Base-by-base conservation (phyloP, 2,329 filamentous ascomycete species). In the Daldinia sp. region DNA sequence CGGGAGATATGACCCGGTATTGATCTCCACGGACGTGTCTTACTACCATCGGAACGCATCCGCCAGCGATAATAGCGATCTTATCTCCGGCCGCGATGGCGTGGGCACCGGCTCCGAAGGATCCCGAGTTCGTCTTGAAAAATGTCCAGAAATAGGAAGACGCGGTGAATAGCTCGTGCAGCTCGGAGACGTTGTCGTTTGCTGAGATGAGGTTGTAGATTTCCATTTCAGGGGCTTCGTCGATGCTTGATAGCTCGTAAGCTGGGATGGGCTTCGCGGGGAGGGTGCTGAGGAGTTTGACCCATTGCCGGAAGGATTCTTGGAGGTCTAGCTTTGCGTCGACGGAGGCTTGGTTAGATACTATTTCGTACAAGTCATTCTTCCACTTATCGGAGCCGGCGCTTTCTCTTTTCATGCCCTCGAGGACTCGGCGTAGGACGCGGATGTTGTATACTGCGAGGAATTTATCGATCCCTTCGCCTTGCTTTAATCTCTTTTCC, bases 371-470 rank as follows among this genome's bases (percentile, higher is more conserved):
- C 6, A 54, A 25, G 13, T 54, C 37, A 7, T 32, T 29, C n/a
- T 35, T 35, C 50, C 50, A 54, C 4, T 21, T 13, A 4, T 58
- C 47, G 3, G 25, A 29, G 6, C 47, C 23, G 5, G 7, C 49
- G 30, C 21, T 29, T 30, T 48, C 23, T 19, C 30, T 17, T n/a
- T 51, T 21, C 47, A 45, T 45, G 47, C 45, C 51, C 15, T n/a
- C 19, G 21, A 51, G 55, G 10, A 29, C n/a, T 11, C 25, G 19
- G 4, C 35, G 35, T 2, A 51, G 11, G 2, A 51, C 29, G 8
- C 35, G 35, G 35, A 58, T 58, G 7, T 45, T 51, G 7, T 58
- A 58, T 2, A 51, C 34, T 3, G 34, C 54, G 15, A 58, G 35
- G 7, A 51, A 51, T 5, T 58, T 35, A 3, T 37, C 27, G 11